Conservation (phyloP, 768 basidiomycete species). For the Hericium rajendrae region DNA sequence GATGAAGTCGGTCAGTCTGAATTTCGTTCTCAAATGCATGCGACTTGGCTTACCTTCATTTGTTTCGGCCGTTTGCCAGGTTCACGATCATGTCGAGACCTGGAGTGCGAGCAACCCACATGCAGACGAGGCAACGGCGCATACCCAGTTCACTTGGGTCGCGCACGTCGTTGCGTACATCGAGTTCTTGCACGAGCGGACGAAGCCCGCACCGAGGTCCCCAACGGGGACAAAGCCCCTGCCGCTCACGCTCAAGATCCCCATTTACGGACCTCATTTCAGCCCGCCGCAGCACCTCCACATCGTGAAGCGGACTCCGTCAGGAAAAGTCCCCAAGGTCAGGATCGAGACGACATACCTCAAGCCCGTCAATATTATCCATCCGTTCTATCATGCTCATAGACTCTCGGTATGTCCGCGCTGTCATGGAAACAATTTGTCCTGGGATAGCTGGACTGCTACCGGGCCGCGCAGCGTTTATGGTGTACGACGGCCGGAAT, state of each 20-base stretch:
- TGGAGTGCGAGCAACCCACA: too few species aligned
- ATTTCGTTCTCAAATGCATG: too few species aligned
- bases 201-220: too few species aligned
- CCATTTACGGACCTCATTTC: not conserved
- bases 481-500: not conserved
- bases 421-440: not conserved
- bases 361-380: not conserved
- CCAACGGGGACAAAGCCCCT: too few species aligned
- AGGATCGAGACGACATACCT: not conserved
- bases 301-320: not conserved
- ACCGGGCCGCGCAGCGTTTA: not conserved
- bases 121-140: too few species aligned
- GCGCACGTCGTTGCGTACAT: not conserved
- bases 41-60: too few species aligned
- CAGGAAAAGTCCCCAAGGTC: not conserved
- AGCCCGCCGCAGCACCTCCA: not conserved
- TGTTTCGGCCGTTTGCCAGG: too few species aligned
- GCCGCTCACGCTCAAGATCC: not conserved
- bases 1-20: too few species aligned
- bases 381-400: not conserved
- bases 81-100: too few species aligned
- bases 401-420: not conserved
- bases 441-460: not conserved
- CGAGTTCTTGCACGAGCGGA: too few species aligned
- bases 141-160: too few species aligned